Evolutionary conservation across 306 rosid species (phyloP).

Genomic region (Geum urbanum): DNA sequence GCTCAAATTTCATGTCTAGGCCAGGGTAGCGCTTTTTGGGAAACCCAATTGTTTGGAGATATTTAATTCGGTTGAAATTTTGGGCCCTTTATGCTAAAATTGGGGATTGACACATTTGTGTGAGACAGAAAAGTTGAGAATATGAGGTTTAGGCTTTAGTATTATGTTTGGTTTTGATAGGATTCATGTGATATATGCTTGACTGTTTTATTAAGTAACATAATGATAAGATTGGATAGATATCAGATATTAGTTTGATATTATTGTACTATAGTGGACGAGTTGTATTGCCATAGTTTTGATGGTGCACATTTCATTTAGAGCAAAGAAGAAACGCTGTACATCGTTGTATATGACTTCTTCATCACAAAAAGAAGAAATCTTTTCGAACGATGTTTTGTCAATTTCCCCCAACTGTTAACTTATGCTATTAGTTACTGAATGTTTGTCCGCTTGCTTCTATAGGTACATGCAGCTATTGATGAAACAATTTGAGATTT

Average conservation of each 20-base stretch:
- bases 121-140: not conserved
- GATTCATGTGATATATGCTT: not conserved
- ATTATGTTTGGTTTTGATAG: not conserved
- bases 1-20: conserved; percentile 8
- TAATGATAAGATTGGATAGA: not conserved
- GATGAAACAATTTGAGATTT: too few species aligned
- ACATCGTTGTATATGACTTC: not conserved
- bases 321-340: not conserved
- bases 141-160: not conserved
- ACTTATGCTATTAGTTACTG: not conserved
- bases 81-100: not conserved
- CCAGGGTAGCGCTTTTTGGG: not conserved
- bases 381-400: not conserved
- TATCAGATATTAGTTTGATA: not conserved
- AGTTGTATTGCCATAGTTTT: not conserved
- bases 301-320: not conserved
- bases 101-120: not conserved
- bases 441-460: conserved; percentile 20
- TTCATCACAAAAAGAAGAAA: not conserved
- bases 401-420: not conserved
- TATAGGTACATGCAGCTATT: conserved; percentile 68
- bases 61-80: not conserved
- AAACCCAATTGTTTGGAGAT: not conserved
- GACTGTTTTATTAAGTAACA: not conserved
- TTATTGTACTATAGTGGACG: not conserved